phyloP scores from a whole-genome alignment of 163 green algal species.

The Scenedesmus sp. region DNA sequence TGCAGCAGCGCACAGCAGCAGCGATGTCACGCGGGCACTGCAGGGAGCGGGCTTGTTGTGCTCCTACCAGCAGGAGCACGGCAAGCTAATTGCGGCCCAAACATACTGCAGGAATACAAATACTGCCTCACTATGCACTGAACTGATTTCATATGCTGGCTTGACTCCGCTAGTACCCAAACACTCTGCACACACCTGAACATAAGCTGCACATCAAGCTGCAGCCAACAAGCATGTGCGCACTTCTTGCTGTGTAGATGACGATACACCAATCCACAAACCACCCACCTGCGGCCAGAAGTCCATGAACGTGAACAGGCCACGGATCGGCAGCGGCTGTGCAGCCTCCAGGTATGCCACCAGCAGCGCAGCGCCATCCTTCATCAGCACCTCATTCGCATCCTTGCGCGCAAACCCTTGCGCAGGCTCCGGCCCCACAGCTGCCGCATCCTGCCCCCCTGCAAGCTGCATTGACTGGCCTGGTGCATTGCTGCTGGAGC shows the following conservation, averaged over 20 bases:
- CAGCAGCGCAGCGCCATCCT: slow-evolving; percentile 77
- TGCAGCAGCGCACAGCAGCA: neutral
- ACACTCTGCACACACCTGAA: too few relatives aligned
- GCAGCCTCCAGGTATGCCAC: slow-evolving; percentile 62
- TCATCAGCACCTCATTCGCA: slow-evolving; percentile 91
- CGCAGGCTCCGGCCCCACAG: neutral
- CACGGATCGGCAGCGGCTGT: slow-evolving; percentile 76
- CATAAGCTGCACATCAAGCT: too few relatives aligned
- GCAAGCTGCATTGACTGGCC: neutral
- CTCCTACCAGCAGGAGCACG: too few relatives aligned
- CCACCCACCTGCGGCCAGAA: slow-evolving; percentile 48
- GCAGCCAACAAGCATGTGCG: too few relatives aligned
- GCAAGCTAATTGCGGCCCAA: too few relatives aligned
- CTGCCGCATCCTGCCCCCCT: neutral
- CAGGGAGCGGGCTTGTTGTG: too few relatives aligned
- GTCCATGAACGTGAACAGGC: slow-evolving; percentile 65
- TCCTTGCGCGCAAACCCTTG: slow-evolving; percentile 77
- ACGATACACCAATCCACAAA: neutral
- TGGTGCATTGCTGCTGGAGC: neutral
- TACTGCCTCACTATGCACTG: too few relatives aligned
- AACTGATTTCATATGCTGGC: too few relatives aligned
- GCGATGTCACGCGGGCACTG: neutral
- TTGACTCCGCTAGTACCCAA: too few relatives aligned
- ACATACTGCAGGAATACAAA: too few relatives aligned
- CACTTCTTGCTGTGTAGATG: too few relatives aligned